phyloP scores from a whole-genome alignment of 805 yeast species.

The Ogataea pilisensis region DNA sequence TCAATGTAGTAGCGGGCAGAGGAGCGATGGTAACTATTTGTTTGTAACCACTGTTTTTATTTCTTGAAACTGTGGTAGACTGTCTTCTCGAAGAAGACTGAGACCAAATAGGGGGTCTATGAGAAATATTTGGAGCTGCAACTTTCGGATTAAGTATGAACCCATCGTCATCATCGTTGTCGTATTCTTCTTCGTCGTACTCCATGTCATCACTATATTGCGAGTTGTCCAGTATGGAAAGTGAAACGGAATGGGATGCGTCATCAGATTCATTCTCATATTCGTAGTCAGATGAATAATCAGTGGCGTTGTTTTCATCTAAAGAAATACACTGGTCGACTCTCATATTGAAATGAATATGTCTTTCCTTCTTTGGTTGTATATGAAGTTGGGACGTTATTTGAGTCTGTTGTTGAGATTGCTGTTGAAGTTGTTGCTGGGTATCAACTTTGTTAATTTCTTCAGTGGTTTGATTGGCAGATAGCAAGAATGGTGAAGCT shows the following conservation, averaged over 20 bases:
- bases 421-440: conserved; percentile 2
- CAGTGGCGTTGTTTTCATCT: conserved; percentile 31
- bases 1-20: conserved; percentile 82
- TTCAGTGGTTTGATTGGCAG: conserved; percentile 17
- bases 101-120: conserved; percentile 24
- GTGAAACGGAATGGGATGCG: conserved; percentile 19
- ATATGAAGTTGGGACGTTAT: conserved; percentile 1
- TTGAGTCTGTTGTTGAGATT: conserved; percentile 3
- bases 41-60: conserved; percentile 3
- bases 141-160: conserved; percentile 20
- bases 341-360: conserved; percentile 87
- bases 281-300: conserved; percentile 22
- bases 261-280: conserved; percentile 23
- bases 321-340: conserved; percentile 93
- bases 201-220: conserved; percentile 19
- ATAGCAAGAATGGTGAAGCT: conserved; percentile 15
- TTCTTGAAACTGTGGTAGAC: conserved; percentile 3
- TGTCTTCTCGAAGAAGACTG: conserved; percentile 10
- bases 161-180: conserved; percentile 25
- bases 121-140: conserved; percentile 22
- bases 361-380: conserved; percentile 44
- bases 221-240: conserved; percentile 1
- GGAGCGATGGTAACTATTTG: conserved; percentile 59
- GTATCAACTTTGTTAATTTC: conserved; percentile 5
- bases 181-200: conserved; percentile 24